These are phyloP conservation scores for Litsea cubeba DNA, from an alignment of 164 flowering plant genomes.

Conservation along the genomic window DNA sequence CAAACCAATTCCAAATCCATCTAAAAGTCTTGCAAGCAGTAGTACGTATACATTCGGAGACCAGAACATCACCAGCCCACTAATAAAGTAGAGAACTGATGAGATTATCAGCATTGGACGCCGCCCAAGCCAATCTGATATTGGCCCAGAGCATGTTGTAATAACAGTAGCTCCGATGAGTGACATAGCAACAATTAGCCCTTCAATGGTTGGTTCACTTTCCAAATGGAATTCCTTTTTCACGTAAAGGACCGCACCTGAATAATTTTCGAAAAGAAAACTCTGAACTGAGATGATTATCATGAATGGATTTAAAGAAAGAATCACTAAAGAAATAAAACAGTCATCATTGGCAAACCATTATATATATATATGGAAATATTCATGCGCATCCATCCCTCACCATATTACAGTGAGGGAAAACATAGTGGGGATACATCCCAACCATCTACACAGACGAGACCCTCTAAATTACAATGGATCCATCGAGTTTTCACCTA, in stretches of 20 bases:
- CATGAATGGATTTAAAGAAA: background rate
- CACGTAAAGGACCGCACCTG: slow-evolving; percentile 81
- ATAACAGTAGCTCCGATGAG: slow-evolving; percentile 87
- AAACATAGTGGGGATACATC: no score
- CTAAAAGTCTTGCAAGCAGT: slow-evolving; percentile 68
- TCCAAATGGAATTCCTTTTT: slow-evolving; percentile 51
- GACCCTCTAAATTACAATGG: no score
- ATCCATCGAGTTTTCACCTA: no score
- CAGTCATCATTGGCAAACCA: background rate
- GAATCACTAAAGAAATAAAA: background rate
- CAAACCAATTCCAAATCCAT: slow-evolving; percentile 88
- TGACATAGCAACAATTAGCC: slow-evolving; percentile 88
- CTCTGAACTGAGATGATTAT: background rate
- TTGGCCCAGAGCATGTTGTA: slow-evolving; percentile 78
- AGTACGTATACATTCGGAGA: slow-evolving; percentile 85
- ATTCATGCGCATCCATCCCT: no score
- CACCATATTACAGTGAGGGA: no score
- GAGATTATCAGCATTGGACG: slow-evolving; percentile 87
- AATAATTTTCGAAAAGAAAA: slow-evolving; percentile 1
- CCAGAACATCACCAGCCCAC: slow-evolving; percentile 89
- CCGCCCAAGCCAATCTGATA: slow-evolving; percentile 79
- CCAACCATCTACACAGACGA: no score
- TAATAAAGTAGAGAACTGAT: slow-evolving; percentile 62
- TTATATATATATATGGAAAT: no score
- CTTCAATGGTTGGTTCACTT: slow-evolving; percentile 58